Base-by-base conservation (phyloP, 176 grass and related monocot genomes). In the Pharus latifolius region DNA sequence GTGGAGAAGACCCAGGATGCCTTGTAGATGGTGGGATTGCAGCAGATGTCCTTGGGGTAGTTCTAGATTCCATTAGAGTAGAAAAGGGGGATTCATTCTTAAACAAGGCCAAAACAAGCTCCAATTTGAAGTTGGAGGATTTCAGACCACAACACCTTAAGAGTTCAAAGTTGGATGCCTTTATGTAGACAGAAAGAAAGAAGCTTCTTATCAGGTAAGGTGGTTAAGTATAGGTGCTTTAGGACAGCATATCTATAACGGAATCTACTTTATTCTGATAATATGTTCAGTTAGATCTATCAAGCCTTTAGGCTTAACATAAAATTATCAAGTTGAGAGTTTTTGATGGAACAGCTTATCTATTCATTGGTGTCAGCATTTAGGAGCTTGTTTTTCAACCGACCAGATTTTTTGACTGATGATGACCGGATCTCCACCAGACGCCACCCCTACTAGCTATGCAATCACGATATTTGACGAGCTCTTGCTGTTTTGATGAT, bases 31-130 rank as follows among this genome's bases (percentile, higher is more conserved):
- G 55, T 33, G 87, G 96, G 57, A 67, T 88, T 33, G 96, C 76
- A 76, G 90, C 82, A 30, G 90, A 99, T 70, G 74, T 95, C 49
- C 80, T 95, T 58, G 76, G 72, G 20, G 84, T 68, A 38, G 84
- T 79, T 66, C 49, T 99, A 19, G 82, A 88, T 27, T 81, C 50
- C 13, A 79, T 99, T 72, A 86, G 13, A 62, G 20, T 4, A 75
- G 87, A 88, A 18, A 99, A 84, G 34, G 90, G 87, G 30, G 90
- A 85, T 60, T 72, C 72, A n/a, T 77, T 88, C 73, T 88, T 99
- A 65, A 88, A 86, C 14, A 82, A 95, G 76, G 67, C 87, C 28
- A 73, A 84, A 46, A 25, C 60, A n/a, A 83, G 79, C 64, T 95
- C 87, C 69, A 88, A 76, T 62, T 72, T 99, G 25, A 50, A 42